These are phyloP conservation scores for Vigna nakashimae DNA, from an alignment of 306 rosid species.

Conservation along the genomic window DNA sequence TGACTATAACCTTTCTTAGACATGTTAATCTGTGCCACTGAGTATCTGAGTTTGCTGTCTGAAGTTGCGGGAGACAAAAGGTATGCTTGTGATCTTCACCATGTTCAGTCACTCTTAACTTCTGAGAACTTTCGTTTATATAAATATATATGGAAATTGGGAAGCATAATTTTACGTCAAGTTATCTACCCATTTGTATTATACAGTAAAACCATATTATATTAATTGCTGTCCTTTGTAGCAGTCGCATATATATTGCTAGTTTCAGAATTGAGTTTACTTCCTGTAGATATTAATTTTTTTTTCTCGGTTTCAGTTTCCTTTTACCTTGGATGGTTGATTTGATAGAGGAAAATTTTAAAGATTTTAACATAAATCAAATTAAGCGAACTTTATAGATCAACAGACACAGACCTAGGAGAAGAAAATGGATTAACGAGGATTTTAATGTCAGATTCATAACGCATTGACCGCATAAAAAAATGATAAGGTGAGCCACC, in stretches of 20 bases:
- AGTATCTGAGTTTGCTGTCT: constrained; percentile 45
- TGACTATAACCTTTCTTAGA: constrained; percentile 28
- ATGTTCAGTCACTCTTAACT: constrained; percentile 34
- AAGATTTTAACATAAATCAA: neutral
- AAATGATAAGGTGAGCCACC: neutral
- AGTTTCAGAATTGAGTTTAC: neutral
- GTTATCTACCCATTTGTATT: constrained; percentile 25
- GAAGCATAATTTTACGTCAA: constrained; percentile 24
- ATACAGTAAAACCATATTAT: constrained; percentile 9
- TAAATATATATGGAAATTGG: neutral
- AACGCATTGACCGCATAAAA: neutral
- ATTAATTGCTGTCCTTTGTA: constrained; percentile 6
- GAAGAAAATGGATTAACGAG: neutral
- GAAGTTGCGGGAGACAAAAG: constrained; percentile 56
- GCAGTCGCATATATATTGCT: neutral
- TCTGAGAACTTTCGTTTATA: constrained; percentile 33
- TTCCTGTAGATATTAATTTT: neutral
- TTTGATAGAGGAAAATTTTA: neutral
- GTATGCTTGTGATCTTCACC: constrained; percentile 50
- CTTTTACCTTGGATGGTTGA: neutral
- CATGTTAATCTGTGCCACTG: constrained; percentile 49
- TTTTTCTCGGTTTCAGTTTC: neutral
- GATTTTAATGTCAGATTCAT: constrained; percentile 2
- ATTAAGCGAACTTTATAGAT: neutral
- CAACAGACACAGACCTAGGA: neutral